Evolutionary conservation across 768 basidiomycete species (phyloP), one percentile per base, ranked within the genome.

Genomic region (Hygrocybe coccinea): DNA sequence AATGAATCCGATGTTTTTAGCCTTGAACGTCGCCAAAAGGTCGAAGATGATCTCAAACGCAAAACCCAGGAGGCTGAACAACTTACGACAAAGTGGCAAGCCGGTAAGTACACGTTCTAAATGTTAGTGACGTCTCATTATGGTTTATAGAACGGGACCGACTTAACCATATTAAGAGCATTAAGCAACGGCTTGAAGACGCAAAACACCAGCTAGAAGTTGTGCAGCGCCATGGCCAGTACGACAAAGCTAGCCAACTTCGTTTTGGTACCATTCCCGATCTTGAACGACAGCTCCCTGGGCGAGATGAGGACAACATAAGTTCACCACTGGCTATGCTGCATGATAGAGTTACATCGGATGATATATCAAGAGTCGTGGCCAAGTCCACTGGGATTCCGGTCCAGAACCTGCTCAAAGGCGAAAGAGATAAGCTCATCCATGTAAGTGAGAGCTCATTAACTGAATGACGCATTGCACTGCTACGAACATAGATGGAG

Each of bases 341-440:
- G 34, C 85, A 92, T 60, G 92, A 94, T 58, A 77, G 91, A 38
- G 91, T 97, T 7, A 93, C 89, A 6, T 86, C 86, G n/a, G 85
- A 83, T 62, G 91, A 95, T 67, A 94, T 95, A 48, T 83, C 93
- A 2, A 77, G 89, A 2, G 93, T 95, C 19, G 87, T 95, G 3
- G 91, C 90, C 6, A 88, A 86, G 65, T 79, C 89, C 0, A 97
- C 93, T 1, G 93, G 93, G 5, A 94, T 95, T 24, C 93, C 93
- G 0, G 91, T 95, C 1, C 83, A 90, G 69, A 93, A 87, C 64
- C 70, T 95, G 57, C 70, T 95, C 61, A 91, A 89, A 67, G 92
- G 93, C 3, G 93, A 97, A 69, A 76, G 87, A 59, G 91, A 97
- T 67, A 91, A 89, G 64, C 76, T 97, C 21, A 85, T 95, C 8